These are phyloP conservation scores for Candida glucosophila DNA, from an alignment of 1,139 yeast genomes.

Conservation along the genomic window DNA sequence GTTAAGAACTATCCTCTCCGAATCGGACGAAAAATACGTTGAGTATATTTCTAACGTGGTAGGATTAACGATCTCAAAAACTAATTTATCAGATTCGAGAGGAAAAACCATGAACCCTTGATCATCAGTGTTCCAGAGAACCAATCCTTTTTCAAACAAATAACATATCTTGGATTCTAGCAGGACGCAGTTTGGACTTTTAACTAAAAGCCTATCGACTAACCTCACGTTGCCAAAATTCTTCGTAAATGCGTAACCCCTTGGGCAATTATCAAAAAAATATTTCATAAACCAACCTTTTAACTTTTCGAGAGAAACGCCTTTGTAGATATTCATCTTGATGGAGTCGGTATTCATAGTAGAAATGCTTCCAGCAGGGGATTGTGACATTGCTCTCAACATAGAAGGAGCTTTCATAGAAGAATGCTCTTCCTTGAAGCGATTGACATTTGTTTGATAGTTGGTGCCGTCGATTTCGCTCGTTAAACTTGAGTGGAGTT, in stretches of 20 bases:
- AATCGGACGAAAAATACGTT: background rate
- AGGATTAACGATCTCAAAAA: slow-evolving; percentile 11
- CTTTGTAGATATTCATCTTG: slow-evolving; percentile 11
- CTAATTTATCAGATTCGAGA: slow-evolving; percentile 9
- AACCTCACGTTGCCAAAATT: slow-evolving; percentile 29
- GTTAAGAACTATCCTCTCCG: slow-evolving; percentile 9
- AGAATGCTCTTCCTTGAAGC: slow-evolving; percentile 3
- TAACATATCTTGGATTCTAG: slow-evolving; percentile 15
- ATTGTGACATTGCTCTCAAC: too few relatives aligned
- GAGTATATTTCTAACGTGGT: slow-evolving; percentile 11
- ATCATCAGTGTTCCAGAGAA: slow-evolving; percentile 12
- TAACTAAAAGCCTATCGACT: slow-evolving; percentile 24
- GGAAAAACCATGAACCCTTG: slow-evolving; percentile 8
- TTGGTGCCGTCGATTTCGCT: background rate
- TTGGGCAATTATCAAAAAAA: slow-evolving; percentile 18
- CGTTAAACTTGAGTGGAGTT: background rate
- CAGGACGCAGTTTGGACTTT: slow-evolving; percentile 12
- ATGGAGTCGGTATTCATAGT: slow-evolving; percentile 12
- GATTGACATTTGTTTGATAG: background rate
- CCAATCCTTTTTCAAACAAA: slow-evolving; percentile 25
- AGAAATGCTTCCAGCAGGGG: slow-evolving; percentile 13
- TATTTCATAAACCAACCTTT: slow-evolving; percentile 22
- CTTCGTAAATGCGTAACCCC: slow-evolving; percentile 22
- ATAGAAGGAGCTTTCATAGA: slow-evolving; percentile 10
- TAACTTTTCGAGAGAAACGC: slow-evolving; percentile 15